A percentile compares a stretch with the other conserved stretches of the same genome.
phyloP scores from a whole-genome alignment of 139 green algal genomes.

The Astrephomene gubernaculifera region DNA sequence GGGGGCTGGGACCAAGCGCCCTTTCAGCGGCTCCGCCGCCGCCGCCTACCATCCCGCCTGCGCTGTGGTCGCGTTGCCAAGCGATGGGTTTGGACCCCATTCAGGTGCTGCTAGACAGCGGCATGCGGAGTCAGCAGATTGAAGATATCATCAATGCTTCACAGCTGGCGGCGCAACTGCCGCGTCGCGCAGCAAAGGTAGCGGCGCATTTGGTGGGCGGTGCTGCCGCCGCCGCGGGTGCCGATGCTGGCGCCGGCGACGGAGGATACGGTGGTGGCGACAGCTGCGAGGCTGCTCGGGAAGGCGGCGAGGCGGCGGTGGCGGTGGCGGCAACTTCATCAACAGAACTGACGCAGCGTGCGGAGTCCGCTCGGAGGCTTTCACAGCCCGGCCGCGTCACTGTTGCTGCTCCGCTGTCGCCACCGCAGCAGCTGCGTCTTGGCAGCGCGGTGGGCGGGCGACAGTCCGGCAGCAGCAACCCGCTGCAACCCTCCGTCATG shows the following conservation, averaged over 20 bases:
- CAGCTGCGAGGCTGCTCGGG: background rate
- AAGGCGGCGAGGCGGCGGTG: background rate
- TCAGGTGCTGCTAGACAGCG: conserved; percentile 20
- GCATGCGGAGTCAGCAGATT: conserved; percentile 22
- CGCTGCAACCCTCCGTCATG: background rate
- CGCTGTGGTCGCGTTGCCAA: conserved; percentile 13
- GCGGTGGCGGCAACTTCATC: background rate
- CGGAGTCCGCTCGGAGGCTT: background rate
- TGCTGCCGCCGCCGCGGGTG: background rate
- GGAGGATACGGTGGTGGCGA: background rate
- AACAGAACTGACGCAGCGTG: background rate
- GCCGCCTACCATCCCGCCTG: background rate
- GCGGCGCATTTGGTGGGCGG: background rate
- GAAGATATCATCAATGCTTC: conserved; percentile 13
- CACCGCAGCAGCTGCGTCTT: background rate
- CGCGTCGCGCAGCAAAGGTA: background rate
- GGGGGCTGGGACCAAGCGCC: background rate
- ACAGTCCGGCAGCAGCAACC: background rate
- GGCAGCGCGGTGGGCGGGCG: background rate
- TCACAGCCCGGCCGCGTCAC: conserved; percentile 6
- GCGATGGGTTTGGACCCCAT: conserved; percentile 29
- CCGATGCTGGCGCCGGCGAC: background rate
- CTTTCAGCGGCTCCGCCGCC: conserved; percentile 12
- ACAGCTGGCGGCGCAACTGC: conserved; percentile 20
- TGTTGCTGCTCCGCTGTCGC: too few relatives aligned